These are phyloP conservation scores for Botrytis medusae DNA, from an alignment of 2,329 filamentous ascomycete species.

Conservation along the genomic window DNA sequence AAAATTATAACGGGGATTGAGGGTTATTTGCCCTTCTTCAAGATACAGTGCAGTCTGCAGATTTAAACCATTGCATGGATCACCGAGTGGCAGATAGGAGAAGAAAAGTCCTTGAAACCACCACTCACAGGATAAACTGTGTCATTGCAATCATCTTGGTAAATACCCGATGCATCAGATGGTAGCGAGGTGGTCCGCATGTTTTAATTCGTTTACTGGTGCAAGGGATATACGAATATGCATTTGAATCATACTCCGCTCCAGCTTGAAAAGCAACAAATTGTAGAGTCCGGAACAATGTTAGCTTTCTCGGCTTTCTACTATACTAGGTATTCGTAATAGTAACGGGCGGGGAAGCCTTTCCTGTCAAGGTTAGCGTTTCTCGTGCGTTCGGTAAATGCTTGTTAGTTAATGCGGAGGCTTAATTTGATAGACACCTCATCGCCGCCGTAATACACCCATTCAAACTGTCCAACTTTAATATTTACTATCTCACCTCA, in stretches of 20 bases:
- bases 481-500: not conserved
- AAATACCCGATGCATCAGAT: not conserved
- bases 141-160: slow-evolving; percentile 10
- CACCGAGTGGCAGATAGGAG: slow-evolving; percentile 12
- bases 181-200: not conserved
- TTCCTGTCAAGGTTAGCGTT: not conserved
- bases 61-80: slow-evolving; percentile 1
- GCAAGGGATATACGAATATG: slow-evolving; percentile 6
- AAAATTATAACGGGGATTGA: slow-evolving; percentile 7
- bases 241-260: not conserved
- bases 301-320: not conserved
- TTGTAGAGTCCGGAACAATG: not conserved
- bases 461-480: not conserved
- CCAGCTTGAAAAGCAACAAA: not conserved
- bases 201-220: slow-evolving; percentile 6
- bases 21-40: slow-evolving; percentile 4
- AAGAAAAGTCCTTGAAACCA: slow-evolving; percentile 11
- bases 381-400: slow-evolving; percentile 7
- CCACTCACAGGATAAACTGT: not conserved
- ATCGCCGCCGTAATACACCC: not conserved
- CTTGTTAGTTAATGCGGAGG: not conserved
- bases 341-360: not conserved
- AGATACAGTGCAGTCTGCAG: slow-evolving; percentile 13
- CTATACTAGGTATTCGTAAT: not conserved
- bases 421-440: slow-evolving; percentile 2